phyloP scores from a whole-genome alignment of 495 filamentous ascomycete species.

The Sordaria brevicollis region DNA sequence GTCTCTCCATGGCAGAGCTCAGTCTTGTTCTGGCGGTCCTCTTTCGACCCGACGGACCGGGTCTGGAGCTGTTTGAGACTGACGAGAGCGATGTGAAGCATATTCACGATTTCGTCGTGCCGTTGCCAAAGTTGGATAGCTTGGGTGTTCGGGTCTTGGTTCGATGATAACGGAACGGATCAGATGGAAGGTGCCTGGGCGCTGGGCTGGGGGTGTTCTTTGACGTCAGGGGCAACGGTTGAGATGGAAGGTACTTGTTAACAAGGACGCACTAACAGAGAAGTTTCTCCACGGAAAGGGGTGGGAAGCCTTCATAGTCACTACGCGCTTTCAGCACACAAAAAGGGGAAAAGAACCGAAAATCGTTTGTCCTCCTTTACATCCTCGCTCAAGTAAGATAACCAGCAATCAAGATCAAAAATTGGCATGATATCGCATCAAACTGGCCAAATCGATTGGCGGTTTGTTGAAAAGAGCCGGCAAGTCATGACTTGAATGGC shows the following conservation, averaged over 20 bases:
- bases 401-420: too few relatives aligned
- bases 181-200: not conserved
- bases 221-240: too few relatives aligned
- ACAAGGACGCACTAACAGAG: not conserved
- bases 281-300: not conserved
- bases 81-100: slow-evolving; percentile 23
- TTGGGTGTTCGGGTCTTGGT: slow-evolving; percentile 25
- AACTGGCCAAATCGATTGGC: too few relatives aligned
- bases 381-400: too few relatives aligned
- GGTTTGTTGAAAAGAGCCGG: not conserved
- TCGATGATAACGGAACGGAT: not conserved
- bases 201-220: not conserved
- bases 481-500: not conserved
- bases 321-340: not conserved
- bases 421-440: too few relatives aligned
- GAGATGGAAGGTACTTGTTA: too few relatives aligned
- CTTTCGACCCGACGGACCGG: slow-evolving; percentile 14
- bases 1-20: slow-evolving; percentile 26
- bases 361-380: too few relatives aligned
- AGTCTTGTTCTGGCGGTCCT: slow-evolving; percentile 23
- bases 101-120: slow-evolving; percentile 16
- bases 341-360: not conserved
- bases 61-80: slow-evolving; percentile 22
- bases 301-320: not conserved
- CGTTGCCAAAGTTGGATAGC: slow-evolving; percentile 18